Percentiles rank a stretch among this genome's conserved stretches.
phyloP scores from a whole-genome alignment of 2,329 filamentous ascomycete genomes.

The Laburnicola sp. region DNA sequence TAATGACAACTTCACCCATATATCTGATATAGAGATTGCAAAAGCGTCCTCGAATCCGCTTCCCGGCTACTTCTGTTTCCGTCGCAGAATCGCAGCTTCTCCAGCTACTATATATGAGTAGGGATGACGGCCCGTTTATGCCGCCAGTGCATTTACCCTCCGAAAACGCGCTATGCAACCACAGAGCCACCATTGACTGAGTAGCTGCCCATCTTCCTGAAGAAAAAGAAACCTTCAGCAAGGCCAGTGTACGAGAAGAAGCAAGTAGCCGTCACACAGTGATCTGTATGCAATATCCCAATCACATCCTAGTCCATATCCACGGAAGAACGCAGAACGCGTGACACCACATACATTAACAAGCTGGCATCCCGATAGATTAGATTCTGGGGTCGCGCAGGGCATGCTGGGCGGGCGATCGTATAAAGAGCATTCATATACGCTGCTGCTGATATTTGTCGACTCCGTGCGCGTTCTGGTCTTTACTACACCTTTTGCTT shows the following conservation, averaged over 20 bases:
- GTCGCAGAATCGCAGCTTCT: not conserved
- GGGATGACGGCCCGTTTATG: slow-evolving; percentile 6
- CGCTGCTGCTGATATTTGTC: not conserved
- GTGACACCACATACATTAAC: slow-evolving; percentile 7
- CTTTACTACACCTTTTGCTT: no score
- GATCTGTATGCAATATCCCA: not conserved
- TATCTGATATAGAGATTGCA: not conserved
- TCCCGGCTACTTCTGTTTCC: no score
- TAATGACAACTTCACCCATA: not conserved
- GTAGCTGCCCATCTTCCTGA: no score
- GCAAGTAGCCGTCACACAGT: no score
- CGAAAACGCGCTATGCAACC: not conserved
- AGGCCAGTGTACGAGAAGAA: not conserved
- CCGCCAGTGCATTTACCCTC: slow-evolving; percentile 3
- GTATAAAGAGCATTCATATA: slow-evolving; percentile 1
- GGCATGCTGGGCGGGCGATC: not conserved
- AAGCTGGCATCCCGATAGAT: slow-evolving; percentile 1
- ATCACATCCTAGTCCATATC: not conserved
- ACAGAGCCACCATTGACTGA: not conserved
- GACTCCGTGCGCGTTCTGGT: not conserved
- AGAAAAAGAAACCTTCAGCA: no score
- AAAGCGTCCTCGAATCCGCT: no score
- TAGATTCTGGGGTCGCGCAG: not conserved
- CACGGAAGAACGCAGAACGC: slow-evolving; percentile 11
- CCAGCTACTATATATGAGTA: not conserved